Evolutionary conservation across 495 filamentous ascomycete genomes (phyloP).

Genomic region (Podospora tetraspora): DNA sequence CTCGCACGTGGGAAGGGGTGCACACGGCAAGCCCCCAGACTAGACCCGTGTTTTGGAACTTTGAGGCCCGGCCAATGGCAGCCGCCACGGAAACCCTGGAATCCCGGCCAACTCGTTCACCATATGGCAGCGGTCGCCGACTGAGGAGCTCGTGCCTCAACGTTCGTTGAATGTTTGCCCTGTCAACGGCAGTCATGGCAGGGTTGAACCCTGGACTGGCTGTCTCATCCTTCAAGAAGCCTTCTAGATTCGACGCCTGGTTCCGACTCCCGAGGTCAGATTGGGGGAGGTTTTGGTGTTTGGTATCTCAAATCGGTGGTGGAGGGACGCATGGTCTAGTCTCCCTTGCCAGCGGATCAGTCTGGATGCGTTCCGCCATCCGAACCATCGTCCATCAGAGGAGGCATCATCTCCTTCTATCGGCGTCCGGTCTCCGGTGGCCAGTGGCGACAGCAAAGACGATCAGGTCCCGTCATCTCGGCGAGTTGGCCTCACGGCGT

Average conservation of each 20-base stretch:
- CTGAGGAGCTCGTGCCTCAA: neutral
- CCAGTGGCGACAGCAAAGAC: neutral
- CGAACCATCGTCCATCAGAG: neutral
- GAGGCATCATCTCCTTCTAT: neutral
- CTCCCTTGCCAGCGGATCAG: neutral
- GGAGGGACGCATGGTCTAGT: neutral
- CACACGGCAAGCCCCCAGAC: slow-evolving; percentile 26
- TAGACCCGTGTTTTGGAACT: slow-evolving; percentile 32
- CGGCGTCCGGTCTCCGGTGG: neutral
- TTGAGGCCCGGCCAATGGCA: slow-evolving; percentile 23
- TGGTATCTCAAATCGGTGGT: neutral
- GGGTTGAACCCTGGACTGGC: neutral
- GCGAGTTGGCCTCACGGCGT: neutral
- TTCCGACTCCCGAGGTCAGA: neutral
- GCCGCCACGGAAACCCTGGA: slow-evolving; percentile 11
- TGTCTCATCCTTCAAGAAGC: slow-evolving; percentile 3
- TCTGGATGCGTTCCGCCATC: neutral
- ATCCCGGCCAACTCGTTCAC: slow-evolving; percentile 11
- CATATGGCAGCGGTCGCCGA: neutral
- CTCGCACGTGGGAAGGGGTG: slow-evolving; percentile 6
- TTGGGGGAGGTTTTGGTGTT: too few relatives aligned
- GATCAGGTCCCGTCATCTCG: neutral
- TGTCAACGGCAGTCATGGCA: neutral
- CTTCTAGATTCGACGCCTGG: neutral
- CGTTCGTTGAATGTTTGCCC: neutral